Evolutionary conservation across 331 rosid genomes (phyloP).

Genomic region (Acacia pycnantha): DNA sequence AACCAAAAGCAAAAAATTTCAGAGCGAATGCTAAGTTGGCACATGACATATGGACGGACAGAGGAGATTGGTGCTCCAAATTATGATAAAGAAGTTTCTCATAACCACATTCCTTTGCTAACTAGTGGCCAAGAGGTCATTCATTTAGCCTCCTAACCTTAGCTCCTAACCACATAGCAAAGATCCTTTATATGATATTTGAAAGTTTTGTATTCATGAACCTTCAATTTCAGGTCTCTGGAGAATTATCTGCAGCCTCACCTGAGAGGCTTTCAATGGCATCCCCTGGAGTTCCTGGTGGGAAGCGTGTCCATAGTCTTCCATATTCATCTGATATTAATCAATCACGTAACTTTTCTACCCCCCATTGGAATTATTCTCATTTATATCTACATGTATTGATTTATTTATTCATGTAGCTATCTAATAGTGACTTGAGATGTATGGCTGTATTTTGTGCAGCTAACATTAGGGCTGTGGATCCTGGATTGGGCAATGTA

Average conservation of each 20-base stretch:
- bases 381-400: background rate
- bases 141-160: constrained; percentile 21
- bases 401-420: constrained; percentile 6
- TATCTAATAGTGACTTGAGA: constrained; percentile 29
- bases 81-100: constrained; percentile 88
- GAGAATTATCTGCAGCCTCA: constrained; percentile 94
- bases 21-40: constrained; percentile 92
- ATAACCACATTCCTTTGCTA: constrained; percentile 78
- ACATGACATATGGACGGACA: constrained; percentile 75
- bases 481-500: constrained; percentile 83
- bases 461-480: constrained; percentile 76
- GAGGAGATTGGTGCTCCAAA: constrained; percentile 74
- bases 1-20: constrained; percentile 88
- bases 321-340: constrained; percentile 71
- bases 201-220: constrained; percentile 16
- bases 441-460: constrained; percentile 28
- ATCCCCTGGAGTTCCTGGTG: constrained; percentile 71
- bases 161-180: background rate
- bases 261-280: constrained; percentile 91
- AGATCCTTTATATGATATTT: constrained; percentile 3
- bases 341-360: constrained; percentile 67
- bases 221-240: constrained; percentile 66
- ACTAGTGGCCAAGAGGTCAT: constrained; percentile 81
- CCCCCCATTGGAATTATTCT: background rate
- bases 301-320: constrained; percentile 70